phyloP scores from a whole-genome alignment of 202 grass and related monocot genomes.

The Saccharum hybrid region DNA sequence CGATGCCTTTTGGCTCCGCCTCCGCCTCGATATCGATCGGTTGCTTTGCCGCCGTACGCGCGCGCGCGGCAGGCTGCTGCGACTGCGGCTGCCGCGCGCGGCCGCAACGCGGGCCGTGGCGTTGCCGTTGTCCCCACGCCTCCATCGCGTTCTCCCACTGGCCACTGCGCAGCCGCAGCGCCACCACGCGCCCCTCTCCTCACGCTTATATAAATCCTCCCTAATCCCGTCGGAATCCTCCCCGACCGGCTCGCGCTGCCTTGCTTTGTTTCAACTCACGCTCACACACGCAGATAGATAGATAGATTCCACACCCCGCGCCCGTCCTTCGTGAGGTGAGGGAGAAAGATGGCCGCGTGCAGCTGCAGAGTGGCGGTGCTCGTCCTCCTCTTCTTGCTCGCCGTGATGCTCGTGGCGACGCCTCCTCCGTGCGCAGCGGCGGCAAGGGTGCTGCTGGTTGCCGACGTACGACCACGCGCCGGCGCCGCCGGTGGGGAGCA shows the following conservation, averaged over 20 bases:
- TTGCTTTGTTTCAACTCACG: no score
- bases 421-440: conserved; percentile 7
- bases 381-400: neutral
- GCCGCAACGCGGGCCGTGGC: neutral
- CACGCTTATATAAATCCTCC: conserved; percentile 29
- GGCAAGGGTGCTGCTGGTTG: neutral
- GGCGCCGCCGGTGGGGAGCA: neutral
- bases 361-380: neutral
- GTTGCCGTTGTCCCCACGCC: conserved; percentile 35
- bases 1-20: neutral
- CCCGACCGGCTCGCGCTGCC: neutral
- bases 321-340: no score
- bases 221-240: neutral
- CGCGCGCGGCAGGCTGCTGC: neutral
- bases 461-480: neutral
- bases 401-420: neutral
- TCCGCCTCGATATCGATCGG: neutral
- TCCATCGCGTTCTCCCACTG: conserved; percentile 28
- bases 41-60: neutral
- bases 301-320: no score
- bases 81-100: neutral
- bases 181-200: neutral
- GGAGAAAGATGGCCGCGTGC: neutral
- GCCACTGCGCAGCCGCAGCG: neutral
- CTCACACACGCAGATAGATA: no score